phyloP scores from a whole-genome alignment of 2,329 filamentous ascomycete species.

The Talaromyces sp. region DNA sequence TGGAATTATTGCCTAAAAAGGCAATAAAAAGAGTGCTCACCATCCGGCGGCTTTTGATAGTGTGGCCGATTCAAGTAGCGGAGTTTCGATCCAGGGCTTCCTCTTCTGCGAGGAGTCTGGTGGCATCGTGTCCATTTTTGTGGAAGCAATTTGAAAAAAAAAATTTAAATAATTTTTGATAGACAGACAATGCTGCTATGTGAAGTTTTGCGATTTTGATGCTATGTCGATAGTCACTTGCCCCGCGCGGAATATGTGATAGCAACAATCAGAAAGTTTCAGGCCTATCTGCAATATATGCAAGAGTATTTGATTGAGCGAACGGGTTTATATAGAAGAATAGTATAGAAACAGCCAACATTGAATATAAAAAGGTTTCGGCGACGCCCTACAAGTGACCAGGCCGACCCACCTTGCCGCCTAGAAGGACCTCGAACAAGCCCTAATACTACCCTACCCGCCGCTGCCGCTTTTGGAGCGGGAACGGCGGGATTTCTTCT shows the following conservation, averaged over 20 bases:
- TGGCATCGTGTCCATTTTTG: background rate
- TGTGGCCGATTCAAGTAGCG: constrained; percentile 29
- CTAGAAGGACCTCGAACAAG: background rate
- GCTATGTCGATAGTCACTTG: background rate
- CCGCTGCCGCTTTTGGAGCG: no score
- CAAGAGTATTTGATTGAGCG: background rate
- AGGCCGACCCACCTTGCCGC: background rate
- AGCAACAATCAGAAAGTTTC: background rate
- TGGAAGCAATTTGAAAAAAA: background rate
- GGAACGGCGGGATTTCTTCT: no score
- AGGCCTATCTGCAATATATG: background rate
- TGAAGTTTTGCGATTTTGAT: background rate
- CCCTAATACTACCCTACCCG: no score
- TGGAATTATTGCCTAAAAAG: background rate
- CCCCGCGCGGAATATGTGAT: background rate
- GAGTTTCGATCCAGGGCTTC: constrained; percentile 35
- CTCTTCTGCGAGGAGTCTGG: constrained; percentile 3
- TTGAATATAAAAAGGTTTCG: background rate
- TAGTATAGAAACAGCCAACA: no score
- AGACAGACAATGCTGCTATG: background rate
- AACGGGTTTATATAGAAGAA: background rate
- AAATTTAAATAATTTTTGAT: no score
- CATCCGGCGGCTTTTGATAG: constrained; percentile 35
- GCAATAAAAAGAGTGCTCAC: constrained; percentile 15
- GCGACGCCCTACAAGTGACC: background rate